Evolutionary conservation across 2,329 filamentous ascomycete species (phyloP).

Genomic region (Xylaria sp.): DNA sequence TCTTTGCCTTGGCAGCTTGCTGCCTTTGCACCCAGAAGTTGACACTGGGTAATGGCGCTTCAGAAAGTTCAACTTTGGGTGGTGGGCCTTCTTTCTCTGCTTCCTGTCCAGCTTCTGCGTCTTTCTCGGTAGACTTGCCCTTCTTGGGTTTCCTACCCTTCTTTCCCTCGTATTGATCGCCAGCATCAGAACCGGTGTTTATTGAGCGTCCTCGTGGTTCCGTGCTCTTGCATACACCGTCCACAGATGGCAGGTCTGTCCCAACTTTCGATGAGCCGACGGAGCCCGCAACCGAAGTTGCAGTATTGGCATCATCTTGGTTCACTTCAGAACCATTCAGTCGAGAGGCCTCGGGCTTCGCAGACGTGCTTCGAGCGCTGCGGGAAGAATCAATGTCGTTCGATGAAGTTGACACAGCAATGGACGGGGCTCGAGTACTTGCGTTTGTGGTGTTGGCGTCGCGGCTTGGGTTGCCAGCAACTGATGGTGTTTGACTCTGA

Average conservation of each 20-base stretch:
- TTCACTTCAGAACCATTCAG: conserved; percentile 36
- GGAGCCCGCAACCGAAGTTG: conserved; percentile 34
- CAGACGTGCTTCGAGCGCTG: conserved; percentile 42
- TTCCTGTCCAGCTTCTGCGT: conserved; percentile 63
- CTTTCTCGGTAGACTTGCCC: conserved; percentile 61
- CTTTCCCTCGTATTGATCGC: conserved; percentile 74
- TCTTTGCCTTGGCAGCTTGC: conserved; percentile 63
- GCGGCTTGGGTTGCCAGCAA: conserved; percentile 49
- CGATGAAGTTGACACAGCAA: conserved; percentile 52
- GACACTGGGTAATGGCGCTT: conserved; percentile 83
- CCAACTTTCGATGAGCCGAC: conserved; percentile 34
- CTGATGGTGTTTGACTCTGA: conserved; percentile 48
- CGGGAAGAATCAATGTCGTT: conserved; percentile 50
- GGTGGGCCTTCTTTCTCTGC: conserved; percentile 68
- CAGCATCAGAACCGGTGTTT: conserved; percentile 72
- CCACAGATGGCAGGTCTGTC: conserved; percentile 38
- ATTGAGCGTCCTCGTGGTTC: conserved; percentile 65
- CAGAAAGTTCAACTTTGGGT: conserved; percentile 73
- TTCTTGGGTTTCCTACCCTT: conserved; percentile 73
- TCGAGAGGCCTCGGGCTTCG: conserved; percentile 41
- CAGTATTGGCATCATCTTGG: conserved; percentile 36
- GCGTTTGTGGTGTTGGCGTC: conserved; percentile 49
- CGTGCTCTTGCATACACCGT: conserved; percentile 48
- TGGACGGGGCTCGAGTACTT: conserved; percentile 50
- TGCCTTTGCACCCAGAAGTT: conserved; percentile 91